Evolutionary conservation across 169 alveolate genomes (phyloP).

Genomic region (Toxoplasma gondii): DNA sequence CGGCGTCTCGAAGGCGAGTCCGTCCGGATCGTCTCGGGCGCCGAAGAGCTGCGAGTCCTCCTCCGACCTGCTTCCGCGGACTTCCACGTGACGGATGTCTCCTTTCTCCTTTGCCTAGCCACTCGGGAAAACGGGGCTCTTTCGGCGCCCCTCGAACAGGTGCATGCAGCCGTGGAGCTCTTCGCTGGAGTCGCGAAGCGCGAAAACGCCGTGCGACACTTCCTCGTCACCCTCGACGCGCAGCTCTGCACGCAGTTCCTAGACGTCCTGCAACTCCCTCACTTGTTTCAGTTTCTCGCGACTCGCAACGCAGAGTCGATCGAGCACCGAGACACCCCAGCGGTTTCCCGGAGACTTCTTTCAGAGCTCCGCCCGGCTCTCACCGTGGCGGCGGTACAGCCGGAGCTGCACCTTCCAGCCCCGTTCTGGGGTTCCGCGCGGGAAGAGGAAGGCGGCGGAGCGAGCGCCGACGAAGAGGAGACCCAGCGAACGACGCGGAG

Average conservation of each 20-base stretch:
- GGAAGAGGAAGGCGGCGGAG: neutral
- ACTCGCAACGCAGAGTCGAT: too few relatives aligned
- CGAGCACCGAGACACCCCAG: too few relatives aligned
- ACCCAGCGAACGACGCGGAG: neutral
- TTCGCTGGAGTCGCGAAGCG: neutral
- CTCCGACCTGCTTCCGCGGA: neutral
- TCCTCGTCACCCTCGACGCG: neutral
- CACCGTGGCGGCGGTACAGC: neutral
- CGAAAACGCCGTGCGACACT: neutral
- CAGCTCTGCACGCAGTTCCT: neutral
- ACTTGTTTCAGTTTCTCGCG: neutral
- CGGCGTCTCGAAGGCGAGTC: neutral
- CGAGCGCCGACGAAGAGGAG: neutral
- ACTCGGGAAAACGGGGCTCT: neutral
- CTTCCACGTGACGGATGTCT: neutral
- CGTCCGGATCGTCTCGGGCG: neutral
- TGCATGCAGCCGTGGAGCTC: neutral
- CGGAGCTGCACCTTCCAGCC: neutral
- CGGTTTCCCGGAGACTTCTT: neutral
- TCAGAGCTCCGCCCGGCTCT: neutral
- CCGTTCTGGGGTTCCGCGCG: neutral
- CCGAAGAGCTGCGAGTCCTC: neutral
- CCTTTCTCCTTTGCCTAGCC: neutral
- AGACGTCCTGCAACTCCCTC: neutral
- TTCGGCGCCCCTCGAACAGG: neutral